Conservation (phyloP, 179 eudicot species). For the Sideroxylon spinosum region DNA sequence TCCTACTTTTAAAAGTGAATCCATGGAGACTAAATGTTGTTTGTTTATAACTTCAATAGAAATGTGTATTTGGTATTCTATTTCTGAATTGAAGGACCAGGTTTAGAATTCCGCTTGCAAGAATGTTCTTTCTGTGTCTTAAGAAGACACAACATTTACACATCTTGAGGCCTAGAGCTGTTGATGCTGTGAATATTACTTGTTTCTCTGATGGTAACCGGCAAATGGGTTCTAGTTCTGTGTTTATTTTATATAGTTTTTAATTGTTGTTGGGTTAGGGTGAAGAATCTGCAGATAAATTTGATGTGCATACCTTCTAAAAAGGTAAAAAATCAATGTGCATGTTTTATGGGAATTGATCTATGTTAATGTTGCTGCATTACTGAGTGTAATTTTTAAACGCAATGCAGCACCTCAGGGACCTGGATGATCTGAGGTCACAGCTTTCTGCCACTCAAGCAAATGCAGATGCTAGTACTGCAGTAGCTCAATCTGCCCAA, state of each 20-base stretch:
- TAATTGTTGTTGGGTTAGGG: background rate
- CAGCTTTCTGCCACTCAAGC: constrained; percentile 64
- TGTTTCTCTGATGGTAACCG: background rate
- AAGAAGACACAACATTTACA: background rate
- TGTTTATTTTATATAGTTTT: background rate
- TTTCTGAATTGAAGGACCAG: background rate
- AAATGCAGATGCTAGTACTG: constrained; percentile 84
- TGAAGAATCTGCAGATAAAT: background rate
- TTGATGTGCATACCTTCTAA: no score
- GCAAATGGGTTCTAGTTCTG: background rate
- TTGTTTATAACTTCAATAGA: background rate
- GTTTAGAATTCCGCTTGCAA: background rate
- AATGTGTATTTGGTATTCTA: background rate
- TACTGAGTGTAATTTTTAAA: background rate
- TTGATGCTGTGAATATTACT: background rate
- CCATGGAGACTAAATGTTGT: background rate
- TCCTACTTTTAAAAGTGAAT: background rate
- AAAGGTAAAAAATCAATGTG: background rate
- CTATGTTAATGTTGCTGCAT: background rate
- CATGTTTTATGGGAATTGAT: background rate
- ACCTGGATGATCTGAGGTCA: constrained; percentile 63
- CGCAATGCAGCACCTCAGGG: constrained; percentile 57
- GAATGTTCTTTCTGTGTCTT: background rate
- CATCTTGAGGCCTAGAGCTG: background rate
- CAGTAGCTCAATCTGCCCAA: constrained; percentile 81